Evolutionary conservation across 1,139 yeast genomes (phyloP).

Genomic region (Saccharomyces hybrid): DNA sequence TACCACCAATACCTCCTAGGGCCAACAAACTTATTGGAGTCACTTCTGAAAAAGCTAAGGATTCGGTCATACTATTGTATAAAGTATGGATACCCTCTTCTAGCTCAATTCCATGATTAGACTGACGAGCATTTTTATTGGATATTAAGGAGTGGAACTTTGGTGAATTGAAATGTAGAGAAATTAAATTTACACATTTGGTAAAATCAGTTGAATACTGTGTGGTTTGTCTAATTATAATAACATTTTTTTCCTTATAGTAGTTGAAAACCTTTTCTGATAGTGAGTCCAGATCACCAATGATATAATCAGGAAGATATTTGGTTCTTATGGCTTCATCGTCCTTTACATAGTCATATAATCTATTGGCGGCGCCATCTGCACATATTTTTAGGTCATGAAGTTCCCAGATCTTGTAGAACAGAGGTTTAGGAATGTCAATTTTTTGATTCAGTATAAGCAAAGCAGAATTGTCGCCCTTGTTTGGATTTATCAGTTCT

Average conservation of each 20-base stretch:
- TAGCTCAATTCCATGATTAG: constrained; percentile 26
- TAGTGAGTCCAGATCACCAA: constrained; percentile 85
- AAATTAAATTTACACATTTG: constrained; percentile 47
- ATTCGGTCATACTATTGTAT: constrained; percentile 13
- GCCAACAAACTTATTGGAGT: constrained; percentile 31
- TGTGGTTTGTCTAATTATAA: constrained; percentile 49
- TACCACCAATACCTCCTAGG: constrained; percentile 80
- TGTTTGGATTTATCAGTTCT: constrained; percentile 5
- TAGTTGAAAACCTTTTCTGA: constrained; percentile 40
- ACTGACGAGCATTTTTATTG: constrained; percentile 10
- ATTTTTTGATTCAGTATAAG: constrained; percentile 29
- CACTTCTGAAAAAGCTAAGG: constrained; percentile 9
- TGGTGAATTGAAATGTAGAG: constrained; percentile 31
- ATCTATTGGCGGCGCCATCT: constrained; percentile 84
- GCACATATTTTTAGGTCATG: constrained; percentile 63
- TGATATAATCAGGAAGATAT: constrained; percentile 59
- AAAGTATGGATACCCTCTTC: constrained; percentile 40
- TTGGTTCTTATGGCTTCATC: constrained; percentile 27
- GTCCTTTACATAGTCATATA: constrained; percentile 41
- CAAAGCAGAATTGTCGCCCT: constrained; percentile 15
- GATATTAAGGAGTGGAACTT: constrained; percentile 14
- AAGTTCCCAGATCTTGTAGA: constrained; percentile 49
- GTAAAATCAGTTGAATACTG: constrained; percentile 79
- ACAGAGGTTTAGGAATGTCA: constrained; percentile 15
- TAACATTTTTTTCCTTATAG: constrained; percentile 44